Evolutionary conservation across 2,329 filamentous ascomycete genomes (phyloP).

Genomic region (Alternaria triticina): DNA sequence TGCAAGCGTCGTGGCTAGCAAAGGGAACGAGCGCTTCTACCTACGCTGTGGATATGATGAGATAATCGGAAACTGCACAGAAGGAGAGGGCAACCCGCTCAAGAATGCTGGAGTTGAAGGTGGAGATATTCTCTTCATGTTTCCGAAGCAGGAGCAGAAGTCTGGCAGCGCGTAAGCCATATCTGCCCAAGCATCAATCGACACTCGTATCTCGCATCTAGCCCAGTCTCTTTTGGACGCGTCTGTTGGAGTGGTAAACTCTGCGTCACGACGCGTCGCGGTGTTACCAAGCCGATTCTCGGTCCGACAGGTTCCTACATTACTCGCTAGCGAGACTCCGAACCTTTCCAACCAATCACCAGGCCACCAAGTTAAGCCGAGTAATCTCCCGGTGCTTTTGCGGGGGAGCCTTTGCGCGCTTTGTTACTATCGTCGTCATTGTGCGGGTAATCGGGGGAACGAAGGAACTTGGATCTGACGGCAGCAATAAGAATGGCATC

Average conservation of each 20-base stretch:
- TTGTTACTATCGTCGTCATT: conserved; percentile 9
- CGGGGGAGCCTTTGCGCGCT: conserved; percentile 3
- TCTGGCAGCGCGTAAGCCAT: too few species aligned
- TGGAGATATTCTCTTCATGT: conserved; percentile 44
- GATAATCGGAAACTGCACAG: conserved; percentile 38
- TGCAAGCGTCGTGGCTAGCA: conserved; percentile 50
- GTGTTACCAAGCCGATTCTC: neutral
- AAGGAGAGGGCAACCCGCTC: conserved; percentile 44
- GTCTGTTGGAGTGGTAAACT: too few species aligned
- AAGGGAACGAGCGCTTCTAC: conserved; percentile 53
- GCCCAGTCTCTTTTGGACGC: too few species aligned
- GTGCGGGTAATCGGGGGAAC: neutral
- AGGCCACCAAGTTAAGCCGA: neutral
- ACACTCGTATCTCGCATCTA: neutral
- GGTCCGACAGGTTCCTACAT: neutral
- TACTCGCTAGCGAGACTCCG: conserved; percentile 1
- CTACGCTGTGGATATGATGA: conserved; percentile 44
- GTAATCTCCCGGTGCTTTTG: conserved; percentile 1
- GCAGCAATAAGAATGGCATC: conserved; percentile 3
- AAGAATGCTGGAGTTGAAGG: conserved; percentile 29
- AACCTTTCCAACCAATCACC: neutral
- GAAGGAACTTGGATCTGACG: neutral
- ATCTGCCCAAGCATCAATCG: neutral
- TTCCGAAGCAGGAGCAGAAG: conserved; percentile 19
- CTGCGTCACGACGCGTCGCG: neutral